Percentiles rank a stretch among this genome's conserved stretches.
These are phyloP conservation scores for Phlebopus sp. DNA, from an alignment of 1,284 basidiomycete species.

Conservation along the genomic window DNA sequence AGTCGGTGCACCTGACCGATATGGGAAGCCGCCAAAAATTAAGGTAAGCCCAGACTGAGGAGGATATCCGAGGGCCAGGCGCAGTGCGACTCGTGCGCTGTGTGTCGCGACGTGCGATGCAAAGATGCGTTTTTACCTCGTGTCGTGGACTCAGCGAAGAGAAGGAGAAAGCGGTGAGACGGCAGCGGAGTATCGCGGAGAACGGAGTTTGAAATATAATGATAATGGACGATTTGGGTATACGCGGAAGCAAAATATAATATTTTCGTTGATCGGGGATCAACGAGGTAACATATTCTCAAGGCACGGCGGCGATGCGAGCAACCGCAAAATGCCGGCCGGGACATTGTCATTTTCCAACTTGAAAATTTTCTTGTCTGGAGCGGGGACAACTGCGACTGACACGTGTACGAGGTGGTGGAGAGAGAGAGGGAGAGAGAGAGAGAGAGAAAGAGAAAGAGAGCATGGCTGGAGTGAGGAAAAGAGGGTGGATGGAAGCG, in stretches of 20 bases:
- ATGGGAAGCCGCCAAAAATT: too few relatives aligned
- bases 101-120: neutral
- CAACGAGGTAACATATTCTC: slow-evolving; percentile 32
- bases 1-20: too few relatives aligned
- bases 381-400: neutral
- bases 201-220: slow-evolving; percentile 22
- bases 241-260: slow-evolving; percentile 31
- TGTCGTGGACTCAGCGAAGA: slow-evolving; percentile 11
- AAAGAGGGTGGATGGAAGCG: slow-evolving; percentile 1
- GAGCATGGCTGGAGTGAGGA: too few relatives aligned
- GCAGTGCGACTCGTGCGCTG: too few relatives aligned
- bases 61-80: too few relatives aligned
- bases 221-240: slow-evolving; percentile 13
- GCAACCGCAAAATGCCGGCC: slow-evolving; percentile 30
- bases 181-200: slow-evolving; percentile 25
- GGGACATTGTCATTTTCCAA: neutral
- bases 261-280: slow-evolving; percentile 36
- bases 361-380: neutral
- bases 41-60: too few relatives aligned
- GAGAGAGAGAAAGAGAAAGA: too few relatives aligned
- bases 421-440: too few relatives aligned
- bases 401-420: neutral
- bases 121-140: neutral
- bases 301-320: slow-evolving; percentile 28
- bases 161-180: slow-evolving; percentile 8